Evolutionary conservation across 306 rosid genomes (phyloP).

Genomic region (Cucurbita argyrosperma): DNA sequence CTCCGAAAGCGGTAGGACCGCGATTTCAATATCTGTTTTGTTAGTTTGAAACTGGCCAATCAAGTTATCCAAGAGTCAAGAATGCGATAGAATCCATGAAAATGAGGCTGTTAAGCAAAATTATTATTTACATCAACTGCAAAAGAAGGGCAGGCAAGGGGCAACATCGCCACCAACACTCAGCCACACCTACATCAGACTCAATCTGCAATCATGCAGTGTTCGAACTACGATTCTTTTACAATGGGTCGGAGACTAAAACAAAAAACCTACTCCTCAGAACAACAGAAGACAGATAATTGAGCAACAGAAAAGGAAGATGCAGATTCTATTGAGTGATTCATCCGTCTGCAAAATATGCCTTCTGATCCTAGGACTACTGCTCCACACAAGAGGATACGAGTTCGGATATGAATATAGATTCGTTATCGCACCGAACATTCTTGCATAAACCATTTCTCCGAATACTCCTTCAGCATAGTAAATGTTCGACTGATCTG

Average conservation of each 20-base stretch:
- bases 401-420: constrained; percentile 45
- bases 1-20: too few species aligned
- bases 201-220: background rate
- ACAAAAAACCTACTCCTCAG: constrained; percentile 12
- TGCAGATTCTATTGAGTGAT: constrained; percentile 61
- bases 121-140: background rate
- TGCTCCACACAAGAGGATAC: constrained; percentile 28
- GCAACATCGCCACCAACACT: background rate
- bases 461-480: constrained; percentile 44
- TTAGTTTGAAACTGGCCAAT: background rate
- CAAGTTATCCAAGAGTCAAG: background rate
- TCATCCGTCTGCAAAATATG: constrained; percentile 51
- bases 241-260: background rate
- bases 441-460: constrained; percentile 55
- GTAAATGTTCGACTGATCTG: background rate
- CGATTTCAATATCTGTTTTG: background rate
- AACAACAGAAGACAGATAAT: constrained; percentile 62
- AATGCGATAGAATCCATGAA: background rate
- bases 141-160: background rate
- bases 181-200: background rate
- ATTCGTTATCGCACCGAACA: constrained; percentile 52
- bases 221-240: constrained; percentile 8
- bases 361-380: constrained; percentile 57
- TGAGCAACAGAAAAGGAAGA: constrained; percentile 59
- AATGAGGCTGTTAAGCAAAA: background rate